A percentile compares a stretch with the other conserved stretches of the same genome.
Conservation (phyloP, 1,139 yeast genomes). For the Geotrichum candidum region DNA sequence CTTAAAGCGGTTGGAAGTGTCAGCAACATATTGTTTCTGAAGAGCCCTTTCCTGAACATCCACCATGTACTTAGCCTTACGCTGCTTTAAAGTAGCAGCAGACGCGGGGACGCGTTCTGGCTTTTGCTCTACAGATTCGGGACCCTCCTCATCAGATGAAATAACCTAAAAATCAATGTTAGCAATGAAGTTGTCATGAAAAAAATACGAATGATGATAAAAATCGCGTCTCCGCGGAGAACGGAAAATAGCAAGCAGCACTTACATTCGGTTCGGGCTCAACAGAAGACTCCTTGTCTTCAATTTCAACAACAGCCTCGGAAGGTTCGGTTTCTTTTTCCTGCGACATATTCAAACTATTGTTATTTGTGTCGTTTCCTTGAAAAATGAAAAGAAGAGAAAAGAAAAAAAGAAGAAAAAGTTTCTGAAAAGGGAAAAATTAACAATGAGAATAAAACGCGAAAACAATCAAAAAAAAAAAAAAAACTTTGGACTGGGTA, state of each 20-base stretch:
- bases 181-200: not conserved
- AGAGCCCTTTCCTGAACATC: not conserved
- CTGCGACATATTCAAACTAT: not conserved
- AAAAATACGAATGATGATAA: not conserved
- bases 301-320: not conserved
- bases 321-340: not conserved
- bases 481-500: not conserved
- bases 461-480: not conserved
- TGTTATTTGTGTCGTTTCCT: not conserved
- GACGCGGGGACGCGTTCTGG: not conserved
- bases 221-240: not conserved
- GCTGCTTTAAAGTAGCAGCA: slow-evolving; percentile 3
- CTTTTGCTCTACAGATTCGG: not conserved
- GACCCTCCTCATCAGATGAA: not conserved
- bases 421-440: not conserved
- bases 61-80: slow-evolving; percentile 8
- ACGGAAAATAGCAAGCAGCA: not conserved
- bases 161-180: not conserved
- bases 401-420: slow-evolving; percentile 1
- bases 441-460: not conserved
- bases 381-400: not conserved
- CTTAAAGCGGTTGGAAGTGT: slow-evolving; percentile 72
- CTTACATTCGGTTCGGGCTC: slow-evolving; percentile 5
- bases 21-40: slow-evolving; percentile 37
- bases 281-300: not conserved